Evolutionary conservation across 2,329 filamentous ascomycete genomes (phyloP), one percentile per base, ranked within the genome.

Genomic region (Fusarium praegraminearum): DNA sequence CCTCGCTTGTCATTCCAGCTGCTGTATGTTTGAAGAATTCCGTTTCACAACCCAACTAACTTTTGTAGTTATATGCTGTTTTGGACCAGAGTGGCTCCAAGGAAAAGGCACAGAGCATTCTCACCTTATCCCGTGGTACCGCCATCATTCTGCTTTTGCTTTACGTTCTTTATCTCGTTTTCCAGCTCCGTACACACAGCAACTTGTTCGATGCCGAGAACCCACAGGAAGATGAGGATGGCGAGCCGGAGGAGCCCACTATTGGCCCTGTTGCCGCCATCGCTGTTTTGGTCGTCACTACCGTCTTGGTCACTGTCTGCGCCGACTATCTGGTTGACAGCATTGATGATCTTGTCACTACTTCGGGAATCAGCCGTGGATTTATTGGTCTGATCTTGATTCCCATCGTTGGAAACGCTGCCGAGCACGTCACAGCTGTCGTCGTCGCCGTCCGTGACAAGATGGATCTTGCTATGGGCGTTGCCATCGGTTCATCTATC

Each of bases 361-460:
- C 84, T 44, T 88, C 89, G 3, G 86, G 89, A 64, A 91, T 94
- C 77, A 93, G 90, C 82, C 92, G 92, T 80, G 93, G 90, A 2
- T 94, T 94, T 72, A 93, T 94, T 72, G 92, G 92, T 83, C 82
- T 94, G 50, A 92, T 94, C 51, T 82, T 94, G 22, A 91, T 94
- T 50, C 91, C 91, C 5, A 93, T 94, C 70, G 91, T 94, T 33
- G 91, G 91, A 44, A 94, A 94, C 73, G 91, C 91, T 3, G 91
- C 91, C 4, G 91, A 94, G 78, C 92, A 94, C 75, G 92, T 94
- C 40, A 94, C 92, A 2, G 92, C 92, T 20, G 90, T 93, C 20
- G 90, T 94, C 32, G 92, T 94, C 28, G 91, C 92, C 1, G 84
- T 90, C 68, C 91, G 93, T 78, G 87, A 94, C 80, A 94, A 91